Conservation (phyloP, 257 asterid species). For the Cynanchum wilfordii region DNA sequence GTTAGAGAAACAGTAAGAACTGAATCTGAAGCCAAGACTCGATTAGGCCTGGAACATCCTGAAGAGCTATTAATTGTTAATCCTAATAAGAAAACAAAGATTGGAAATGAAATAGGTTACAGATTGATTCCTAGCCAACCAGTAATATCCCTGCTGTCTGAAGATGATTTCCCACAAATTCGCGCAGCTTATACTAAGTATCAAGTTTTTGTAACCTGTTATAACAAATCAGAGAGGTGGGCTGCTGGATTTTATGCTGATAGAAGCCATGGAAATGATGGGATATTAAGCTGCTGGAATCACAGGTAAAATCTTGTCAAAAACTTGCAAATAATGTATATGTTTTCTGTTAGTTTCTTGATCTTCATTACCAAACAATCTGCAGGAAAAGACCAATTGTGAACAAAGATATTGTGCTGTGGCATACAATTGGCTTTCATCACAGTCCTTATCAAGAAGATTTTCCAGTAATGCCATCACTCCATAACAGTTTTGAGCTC, state of each 20-base stretch:
- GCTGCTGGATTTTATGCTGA: conserved; percentile 66
- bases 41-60: conserved; percentile 27
- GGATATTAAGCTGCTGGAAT: conserved; percentile 49
- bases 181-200: conserved; percentile 63
- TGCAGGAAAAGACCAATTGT: conserved; percentile 47
- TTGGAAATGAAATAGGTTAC: conserved; percentile 57
- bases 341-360: not conserved
- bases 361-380: not conserved
- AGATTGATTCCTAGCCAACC: conserved; percentile 46
- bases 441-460: conserved; percentile 66
- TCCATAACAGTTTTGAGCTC: conserved; percentile 55
- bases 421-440: conserved; percentile 71
- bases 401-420: conserved; percentile 60
- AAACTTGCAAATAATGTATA: not conserved
- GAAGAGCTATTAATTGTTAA: conserved; percentile 47
- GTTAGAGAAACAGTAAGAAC: conserved; percentile 45
- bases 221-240: conserved; percentile 60
- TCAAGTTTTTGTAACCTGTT: conserved; percentile 54
- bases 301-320: conserved; percentile 28
- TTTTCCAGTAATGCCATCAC: conserved; percentile 59
- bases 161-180: conserved; percentile 54
- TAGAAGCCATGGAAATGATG: conserved; percentile 64
- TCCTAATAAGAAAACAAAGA: conserved; percentile 47
- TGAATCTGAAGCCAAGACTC: conserved; percentile 38
- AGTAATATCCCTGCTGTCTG: conserved; percentile 33